phyloP scores from a whole-genome alignment of 768 basidiomycete species.

The Agrocybe pediades region DNA sequence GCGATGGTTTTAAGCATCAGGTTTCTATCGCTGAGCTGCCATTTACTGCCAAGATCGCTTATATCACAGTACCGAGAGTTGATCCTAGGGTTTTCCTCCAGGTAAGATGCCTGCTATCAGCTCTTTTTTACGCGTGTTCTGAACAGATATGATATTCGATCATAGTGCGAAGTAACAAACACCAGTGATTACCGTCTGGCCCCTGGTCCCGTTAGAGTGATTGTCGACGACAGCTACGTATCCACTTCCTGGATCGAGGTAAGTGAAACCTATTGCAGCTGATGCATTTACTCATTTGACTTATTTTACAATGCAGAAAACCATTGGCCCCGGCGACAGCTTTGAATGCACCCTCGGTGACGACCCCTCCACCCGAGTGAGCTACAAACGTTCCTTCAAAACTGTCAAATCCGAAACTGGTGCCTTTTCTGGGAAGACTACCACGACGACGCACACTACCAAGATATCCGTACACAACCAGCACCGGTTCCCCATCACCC shows the following conservation, averaged over 20 bases:
- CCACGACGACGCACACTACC: constrained; percentile 46
- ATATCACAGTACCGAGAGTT: constrained; percentile 51
- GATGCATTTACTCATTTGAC: background rate
- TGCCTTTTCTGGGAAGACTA: constrained; percentile 43
- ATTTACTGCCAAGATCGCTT: constrained; percentile 46
- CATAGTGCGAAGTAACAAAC: constrained; percentile 54
- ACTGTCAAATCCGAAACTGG: constrained; percentile 38
- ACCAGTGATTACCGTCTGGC: constrained; percentile 58
- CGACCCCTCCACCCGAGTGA: constrained; percentile 43
- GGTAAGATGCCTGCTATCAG: constrained; percentile 28
- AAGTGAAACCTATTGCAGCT: constrained; percentile 10
- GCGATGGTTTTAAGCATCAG: constrained; percentile 55
- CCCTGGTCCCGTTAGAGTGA: constrained; percentile 53
- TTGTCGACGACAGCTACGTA: constrained; percentile 58
- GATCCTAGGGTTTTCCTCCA: constrained; percentile 53
- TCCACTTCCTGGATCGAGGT: constrained; percentile 52
- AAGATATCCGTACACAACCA: constrained; percentile 49
- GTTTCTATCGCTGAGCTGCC: constrained; percentile 51
- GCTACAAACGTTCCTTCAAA: constrained; percentile 43
- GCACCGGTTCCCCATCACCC: constrained; percentile 44
- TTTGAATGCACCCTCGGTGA: constrained; percentile 59
- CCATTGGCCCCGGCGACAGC: constrained; percentile 49
- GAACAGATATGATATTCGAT: background rate
- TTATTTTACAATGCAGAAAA: constrained; percentile 25
- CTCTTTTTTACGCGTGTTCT: background rate